Conservation (phyloP, 2,329 filamentous ascomycete genomes). For the Colletotrichum tamarilloi region DNA sequence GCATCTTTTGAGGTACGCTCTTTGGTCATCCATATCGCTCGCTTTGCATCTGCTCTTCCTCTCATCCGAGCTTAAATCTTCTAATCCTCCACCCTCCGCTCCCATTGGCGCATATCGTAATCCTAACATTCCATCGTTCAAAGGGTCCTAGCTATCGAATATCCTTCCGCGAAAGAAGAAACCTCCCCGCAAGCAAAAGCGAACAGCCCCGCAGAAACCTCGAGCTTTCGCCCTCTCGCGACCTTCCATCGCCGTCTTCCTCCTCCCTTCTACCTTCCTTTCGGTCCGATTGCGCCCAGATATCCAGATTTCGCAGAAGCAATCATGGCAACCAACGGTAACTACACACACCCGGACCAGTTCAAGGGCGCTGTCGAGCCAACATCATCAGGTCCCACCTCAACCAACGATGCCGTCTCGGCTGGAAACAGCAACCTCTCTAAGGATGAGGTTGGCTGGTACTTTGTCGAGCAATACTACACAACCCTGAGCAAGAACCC, state of each 20-base stretch:
- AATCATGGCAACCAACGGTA: conserved; percentile 70
- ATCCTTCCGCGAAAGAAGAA: conserved; percentile 8
- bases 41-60: background rate
- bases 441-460: conserved; percentile 99
- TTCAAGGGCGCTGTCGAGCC: conserved; percentile 52
- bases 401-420: conserved; percentile 46
- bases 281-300: conserved; percentile 29
- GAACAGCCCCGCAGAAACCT: conserved; percentile 29
- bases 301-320: conserved; percentile 21
- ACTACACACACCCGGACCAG: conserved; percentile 57
- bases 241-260: conserved; percentile 3
- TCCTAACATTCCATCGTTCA: conserved; percentile 18
- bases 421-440: conserved; percentile 61
- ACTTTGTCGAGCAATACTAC: conserved; percentile 99
- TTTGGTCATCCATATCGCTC: conserved; percentile 1
- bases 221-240: conserved; percentile 20
- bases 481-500: conserved; percentile 95
- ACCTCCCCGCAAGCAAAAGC: conserved; percentile 15
- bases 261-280: conserved; percentile 7
- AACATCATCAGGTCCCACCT: conserved; percentile 48
- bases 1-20: conserved; percentile 25
- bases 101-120: conserved; percentile 12
- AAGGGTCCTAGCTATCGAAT: conserved; percentile 9
- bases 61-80: background rate
- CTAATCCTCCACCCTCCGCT: background rate